A percentile compares a stretch with the other conserved stretches of the same genome.
These are phyloP conservation scores for Boechera stricta DNA, from an alignment of 345 rosid genomes.

Conservation along the genomic window DNA sequence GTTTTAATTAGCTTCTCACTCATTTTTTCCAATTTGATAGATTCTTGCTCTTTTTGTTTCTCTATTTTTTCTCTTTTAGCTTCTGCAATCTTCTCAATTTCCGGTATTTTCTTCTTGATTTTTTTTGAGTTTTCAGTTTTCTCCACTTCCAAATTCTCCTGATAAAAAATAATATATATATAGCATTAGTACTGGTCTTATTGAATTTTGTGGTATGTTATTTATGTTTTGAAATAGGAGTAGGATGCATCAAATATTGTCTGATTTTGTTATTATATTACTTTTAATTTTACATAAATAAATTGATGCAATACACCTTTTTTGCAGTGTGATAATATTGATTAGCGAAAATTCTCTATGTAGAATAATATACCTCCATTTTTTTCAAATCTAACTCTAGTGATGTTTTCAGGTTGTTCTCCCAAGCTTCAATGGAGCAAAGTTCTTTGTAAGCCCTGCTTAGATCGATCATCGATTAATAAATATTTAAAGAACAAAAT, in stretches of 20 bases:
- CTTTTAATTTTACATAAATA: no score
- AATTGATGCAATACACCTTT: no score
- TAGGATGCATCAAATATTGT: no score
- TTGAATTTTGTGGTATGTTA: no score
- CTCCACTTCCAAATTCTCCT: constrained; percentile 71
- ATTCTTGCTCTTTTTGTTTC: constrained; percentile 54
- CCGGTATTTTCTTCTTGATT: constrained; percentile 63
- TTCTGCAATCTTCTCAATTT: constrained; percentile 64
- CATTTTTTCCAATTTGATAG: constrained; percentile 55
- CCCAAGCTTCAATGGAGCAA: constrained; percentile 63
- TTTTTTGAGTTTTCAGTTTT: constrained; percentile 61
- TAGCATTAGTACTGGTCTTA: no score
- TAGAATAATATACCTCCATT: constrained; percentile 52
- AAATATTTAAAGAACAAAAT: not conserved
- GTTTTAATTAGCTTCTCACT: constrained; percentile 55
- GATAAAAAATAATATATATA: not conserved
- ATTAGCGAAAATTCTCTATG: no score
- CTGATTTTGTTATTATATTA: no score
- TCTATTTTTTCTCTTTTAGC: constrained; percentile 65
- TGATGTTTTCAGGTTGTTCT: constrained; percentile 60
- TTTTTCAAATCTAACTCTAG: constrained; percentile 58
- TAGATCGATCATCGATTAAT: not conserved
- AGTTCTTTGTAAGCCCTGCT: constrained; percentile 67
- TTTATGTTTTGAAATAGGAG: no score
- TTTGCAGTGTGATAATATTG: no score